Evolutionary conservation across 139 green algal genomes (phyloP), one percentile per base, ranked within the genome.

Genomic region (Chlorella sp.): DNA sequence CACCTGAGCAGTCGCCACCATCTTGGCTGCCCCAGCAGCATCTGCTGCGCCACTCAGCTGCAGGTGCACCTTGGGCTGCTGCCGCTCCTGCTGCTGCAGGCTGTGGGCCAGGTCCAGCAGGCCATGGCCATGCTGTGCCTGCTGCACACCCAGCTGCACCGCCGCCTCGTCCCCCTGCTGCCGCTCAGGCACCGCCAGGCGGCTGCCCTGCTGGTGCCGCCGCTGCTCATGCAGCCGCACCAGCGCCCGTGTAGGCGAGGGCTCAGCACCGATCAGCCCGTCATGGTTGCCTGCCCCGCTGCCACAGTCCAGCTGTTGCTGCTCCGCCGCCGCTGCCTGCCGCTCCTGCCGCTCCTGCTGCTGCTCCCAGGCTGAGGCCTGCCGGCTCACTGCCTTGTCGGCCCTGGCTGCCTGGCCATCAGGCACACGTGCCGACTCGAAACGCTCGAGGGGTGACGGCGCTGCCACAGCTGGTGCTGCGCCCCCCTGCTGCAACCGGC

Each of bases 171-270:
- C 21, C 11, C 36, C 36, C 18, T 60, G 23, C 25, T 20, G 23
- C 9, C 21, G 38, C 36, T 41, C 36, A 62, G 26, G 26, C 60
- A 16, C 39, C 13, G 76, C 62, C 78, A 75, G 78, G 39, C 78
- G 62, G 63, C 78, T 74, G 39, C 78, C 62, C 39, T 64, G 63
- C 78, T 47, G 78, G 28, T 72, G 25, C 63, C 62, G 44, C 13
- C 39, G 78, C 63, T 83, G 78, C 78, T 74, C 78, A 36, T 82
- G 76, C 44, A 82, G 76, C 36, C 76, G 76, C 23, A 5, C 21
- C 36, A 82, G 36, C 0, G 76, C 76, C 3, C 60, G 76, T 0
- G 76, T 82, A 36, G 76, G 76, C n/a, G 76, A 82, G 38, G 57
- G 60, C 76, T 82, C 76, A 36, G 60, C 76, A 2, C 60, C 16